Evolutionary conservation across 2,329 filamentous ascomycete genomes (phyloP).

Genomic region (Ramularia collo-cygni): DNA sequence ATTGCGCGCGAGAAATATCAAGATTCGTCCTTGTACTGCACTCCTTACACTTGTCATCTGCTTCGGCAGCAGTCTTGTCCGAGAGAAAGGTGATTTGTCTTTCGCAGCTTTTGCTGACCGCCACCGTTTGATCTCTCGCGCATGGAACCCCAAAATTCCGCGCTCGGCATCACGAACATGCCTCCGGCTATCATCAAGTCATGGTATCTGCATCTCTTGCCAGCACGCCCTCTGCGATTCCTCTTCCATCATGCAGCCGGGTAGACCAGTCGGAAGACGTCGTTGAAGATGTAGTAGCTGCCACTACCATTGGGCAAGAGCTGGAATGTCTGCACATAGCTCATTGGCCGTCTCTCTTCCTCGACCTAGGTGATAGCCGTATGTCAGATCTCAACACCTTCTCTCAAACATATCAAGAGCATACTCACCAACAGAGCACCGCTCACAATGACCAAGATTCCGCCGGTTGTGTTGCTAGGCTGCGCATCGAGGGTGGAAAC

Average conservation of each 20-base stretch:
- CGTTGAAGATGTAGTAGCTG: conserved; percentile 85
- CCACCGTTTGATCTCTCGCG: too few species aligned
- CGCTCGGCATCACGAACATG: too few species aligned
- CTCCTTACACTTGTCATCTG: too few species aligned
- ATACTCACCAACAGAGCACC: conserved; percentile 65
- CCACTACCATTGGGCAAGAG: conserved; percentile 61
- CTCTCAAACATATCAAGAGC: neutral
- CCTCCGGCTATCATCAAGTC: too few species aligned
- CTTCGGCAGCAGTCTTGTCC: too few species aligned
- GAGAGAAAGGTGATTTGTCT: too few species aligned
- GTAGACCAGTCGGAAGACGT: conserved; percentile 88
- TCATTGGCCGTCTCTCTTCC: conserved; percentile 78
- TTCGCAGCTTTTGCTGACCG: too few species aligned
- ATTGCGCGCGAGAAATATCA: too few species aligned
- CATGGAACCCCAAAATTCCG: too few species aligned
- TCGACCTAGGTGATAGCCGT: conserved; percentile 60
- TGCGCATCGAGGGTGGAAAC: conserved; percentile 76
- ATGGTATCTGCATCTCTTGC: too few species aligned
- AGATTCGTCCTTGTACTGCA: too few species aligned
- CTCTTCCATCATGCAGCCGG: conserved; percentile 26
- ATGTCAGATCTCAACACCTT: neutral
- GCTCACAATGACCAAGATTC: conserved; percentile 81
- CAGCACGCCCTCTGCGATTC: too few species aligned
- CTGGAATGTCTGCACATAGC: conserved; percentile 85
- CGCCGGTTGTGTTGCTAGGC: conserved; percentile 59